Evolutionary conservation across 2,329 filamentous ascomycete species (phyloP).

Genomic region (Fusarium bactridioides): DNA sequence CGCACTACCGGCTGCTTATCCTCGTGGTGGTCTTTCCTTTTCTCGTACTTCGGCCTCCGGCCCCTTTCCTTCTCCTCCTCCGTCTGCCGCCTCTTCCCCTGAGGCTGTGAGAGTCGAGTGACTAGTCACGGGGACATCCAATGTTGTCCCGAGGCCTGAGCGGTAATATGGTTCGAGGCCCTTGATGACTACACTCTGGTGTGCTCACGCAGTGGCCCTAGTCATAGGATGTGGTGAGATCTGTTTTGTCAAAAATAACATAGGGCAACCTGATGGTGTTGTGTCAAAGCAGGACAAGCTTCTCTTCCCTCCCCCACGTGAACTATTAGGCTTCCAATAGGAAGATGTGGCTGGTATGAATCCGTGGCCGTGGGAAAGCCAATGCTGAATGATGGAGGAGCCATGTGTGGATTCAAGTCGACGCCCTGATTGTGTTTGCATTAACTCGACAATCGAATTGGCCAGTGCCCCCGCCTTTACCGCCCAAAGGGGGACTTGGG

Average conservation of each 20-base stretch:
- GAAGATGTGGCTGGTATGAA: conserved; percentile 31
- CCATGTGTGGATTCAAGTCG: conserved; percentile 41
- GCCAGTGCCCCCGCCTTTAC: conserved; percentile 41
- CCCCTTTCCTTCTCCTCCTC: conserved; percentile 21
- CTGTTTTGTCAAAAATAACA: conserved; percentile 29
- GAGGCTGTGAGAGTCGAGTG: conserved; percentile 32
- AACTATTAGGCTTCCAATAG: conserved; percentile 38
- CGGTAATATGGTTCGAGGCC: conserved; percentile 35
- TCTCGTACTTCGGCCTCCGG: conserved; percentile 22
- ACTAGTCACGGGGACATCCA: conserved; percentile 39
- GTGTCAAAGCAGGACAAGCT: conserved; percentile 36
- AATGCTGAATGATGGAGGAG: conserved; percentile 38
- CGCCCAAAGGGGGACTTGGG: conserved; percentile 34
- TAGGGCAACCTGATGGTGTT: conserved; percentile 27
- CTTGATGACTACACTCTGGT: conserved; percentile 35
- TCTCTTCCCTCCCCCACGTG: conserved; percentile 38
- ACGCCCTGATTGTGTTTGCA: conserved; percentile 41
- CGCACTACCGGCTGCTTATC: conserved; percentile 18
- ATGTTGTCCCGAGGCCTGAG: conserved; percentile 33
- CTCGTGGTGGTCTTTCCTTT: not conserved
- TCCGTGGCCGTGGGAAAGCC: conserved; percentile 35
- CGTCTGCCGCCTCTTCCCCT: conserved; percentile 19
- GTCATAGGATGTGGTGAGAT: conserved; percentile 27
- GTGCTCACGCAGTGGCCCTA: conserved; percentile 23
- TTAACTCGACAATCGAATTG: conserved; percentile 35